These are phyloP conservation scores for barley (Hordeum vulgare) DNA, from an alignment of 176 grass and related monocot species.

Conservation along the genomic window MorexV3_pseudomolecules_assembly NC_058524.1:609984180-609984679, in stretches of 20 bases:
- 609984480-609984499: background rate
- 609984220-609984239: slow-evolving; percentile 46
- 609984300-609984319: slow-evolving; percentile 16
- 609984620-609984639: background rate
- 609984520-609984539: background rate
- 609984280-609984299: slow-evolving; percentile 51
- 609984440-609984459: background rate
- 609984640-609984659: background rate
- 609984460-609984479: background rate
- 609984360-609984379: background rate
- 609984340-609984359: background rate
- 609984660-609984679: background rate
- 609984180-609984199: background rate
- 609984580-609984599: background rate
- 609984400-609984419: slow-evolving; percentile 25
- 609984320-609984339: slow-evolving; percentile 6
- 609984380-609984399: background rate
- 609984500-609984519: background rate
- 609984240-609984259: slow-evolving; percentile 36
- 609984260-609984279: slow-evolving; percentile 29
- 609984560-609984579: background rate
- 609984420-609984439: background rate
- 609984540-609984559: background rate
- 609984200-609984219: slow-evolving; percentile 10
- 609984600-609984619: background rate